A percentile compares a stretch with the other conserved stretches of the same genome.
Evolutionary conservation across 495 filamentous ascomycete genomes (phyloP).

Genomic region (Aspergillus panamensis): DNA sequence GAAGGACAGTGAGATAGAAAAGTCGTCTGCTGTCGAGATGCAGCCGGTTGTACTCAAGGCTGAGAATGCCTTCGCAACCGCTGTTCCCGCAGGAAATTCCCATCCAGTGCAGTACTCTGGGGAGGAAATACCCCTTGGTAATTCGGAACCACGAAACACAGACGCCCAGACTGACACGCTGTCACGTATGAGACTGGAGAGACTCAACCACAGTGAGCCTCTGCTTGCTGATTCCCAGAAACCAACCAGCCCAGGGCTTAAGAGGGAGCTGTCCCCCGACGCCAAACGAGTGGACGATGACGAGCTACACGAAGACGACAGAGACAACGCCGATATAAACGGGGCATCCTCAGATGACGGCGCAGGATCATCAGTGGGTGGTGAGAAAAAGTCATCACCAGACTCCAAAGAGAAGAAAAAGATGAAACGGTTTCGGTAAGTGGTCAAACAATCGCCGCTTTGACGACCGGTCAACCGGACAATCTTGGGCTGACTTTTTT

Average conservation of each 20-base stretch:
- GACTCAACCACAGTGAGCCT: slow-evolving; percentile 21
- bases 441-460: not conserved
- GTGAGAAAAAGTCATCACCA: slow-evolving; percentile 27
- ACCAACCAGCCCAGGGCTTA: slow-evolving; percentile 16
- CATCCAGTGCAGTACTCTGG: slow-evolving; percentile 20
- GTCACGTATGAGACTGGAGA: slow-evolving; percentile 19
- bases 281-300: slow-evolving; percentile 20
- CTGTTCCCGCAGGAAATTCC: slow-evolving; percentile 19
- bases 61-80: slow-evolving; percentile 34
- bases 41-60: slow-evolving; percentile 33
- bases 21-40: slow-evolving; percentile 27
- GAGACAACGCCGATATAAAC: slow-evolving; percentile 23
- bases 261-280: slow-evolving; percentile 22
- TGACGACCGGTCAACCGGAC: not conserved
- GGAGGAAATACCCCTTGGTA: slow-evolving; percentile 18
- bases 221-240: slow-evolving; percentile 20
- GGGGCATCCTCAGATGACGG: slow-evolving; percentile 37
- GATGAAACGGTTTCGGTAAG: slow-evolving; percentile 93
- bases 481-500: slow-evolving; percentile 7
- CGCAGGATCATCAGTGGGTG: slow-evolving; percentile 26
- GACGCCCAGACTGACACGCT: slow-evolving; percentile 11
- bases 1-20: slow-evolving; percentile 22
- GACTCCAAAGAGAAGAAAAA: slow-evolving; percentile 68
- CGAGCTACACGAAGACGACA: slow-evolving; percentile 19
- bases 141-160: slow-evolving; percentile 10